A percentile compares a stretch with the other conserved stretches of the same genome.
Evolutionary conservation across 2,329 filamentous ascomycete genomes (phyloP).

Genomic region (Sarocladium brachiariae): DNA sequence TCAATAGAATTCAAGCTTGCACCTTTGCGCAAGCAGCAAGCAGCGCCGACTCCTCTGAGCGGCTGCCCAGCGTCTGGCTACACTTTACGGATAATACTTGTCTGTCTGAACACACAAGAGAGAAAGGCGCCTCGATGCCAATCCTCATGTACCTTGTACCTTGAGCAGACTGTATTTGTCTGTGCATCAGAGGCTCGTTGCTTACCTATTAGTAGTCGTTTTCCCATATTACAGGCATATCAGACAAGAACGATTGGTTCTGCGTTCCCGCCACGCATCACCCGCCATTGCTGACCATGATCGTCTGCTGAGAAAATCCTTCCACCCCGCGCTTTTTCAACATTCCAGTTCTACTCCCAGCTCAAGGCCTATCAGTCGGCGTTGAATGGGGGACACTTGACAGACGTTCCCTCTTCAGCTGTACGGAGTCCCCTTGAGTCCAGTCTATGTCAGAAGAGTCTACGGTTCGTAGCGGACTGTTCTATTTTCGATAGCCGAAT

Average conservation of each 20-base stretch:
- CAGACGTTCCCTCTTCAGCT: not conserved
- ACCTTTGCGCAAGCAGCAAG: not conserved
- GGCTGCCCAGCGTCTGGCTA: not conserved
- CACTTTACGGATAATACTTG: too few species aligned
- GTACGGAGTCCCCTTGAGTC: too few species aligned
- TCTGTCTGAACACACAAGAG: too few species aligned
- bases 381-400: not conserved
- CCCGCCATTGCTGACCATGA: too few species aligned
- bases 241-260: not conserved
- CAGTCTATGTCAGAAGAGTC: not conserved
- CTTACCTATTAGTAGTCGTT: not conserved
- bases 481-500: not conserved
- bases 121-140: too few species aligned
- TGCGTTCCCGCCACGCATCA: not conserved
- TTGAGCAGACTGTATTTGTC: not conserved
- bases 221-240: not conserved
- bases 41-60: not conserved
- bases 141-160: too few species aligned
- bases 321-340: not conserved
- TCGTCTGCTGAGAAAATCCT: too few species aligned
- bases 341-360: not conserved
- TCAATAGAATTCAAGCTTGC: constrained; percentile 1
- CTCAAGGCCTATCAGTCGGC: too few species aligned
- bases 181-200: not conserved
- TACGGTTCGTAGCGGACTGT: not conserved